Base-by-base conservation (phyloP, 345 rosid species). In the Euclidium syriacum region DNA sequence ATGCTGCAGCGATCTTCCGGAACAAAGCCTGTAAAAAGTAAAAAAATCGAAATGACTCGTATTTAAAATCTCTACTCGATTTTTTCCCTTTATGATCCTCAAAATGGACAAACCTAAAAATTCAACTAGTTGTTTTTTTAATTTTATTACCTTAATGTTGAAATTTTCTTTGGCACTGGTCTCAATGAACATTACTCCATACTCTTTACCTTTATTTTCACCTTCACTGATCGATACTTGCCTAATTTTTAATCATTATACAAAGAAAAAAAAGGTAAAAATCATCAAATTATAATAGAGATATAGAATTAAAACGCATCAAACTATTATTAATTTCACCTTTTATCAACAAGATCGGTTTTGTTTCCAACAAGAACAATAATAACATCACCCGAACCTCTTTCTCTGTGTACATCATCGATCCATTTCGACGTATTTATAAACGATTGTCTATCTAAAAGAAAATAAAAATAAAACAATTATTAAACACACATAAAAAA, bases 151-250 rank as follows among this genome's bases (percentile, higher is more conserved):
- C 96, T 91, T 88, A 52, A 91, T 80, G 58, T 88, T 84, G 74
- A 91, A 91, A 67, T 90, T 95, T 24, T 90, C 98, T 77, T 91
- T 88, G 3, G 98, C 98, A 44, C 98, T 91, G 14, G 98, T 88
- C 73, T 91, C 95, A 17, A 91, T 83, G 68, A 91, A 91, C 95
- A 91, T 83, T 23, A 91, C 83, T 39, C 96, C 92, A 65, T 67
- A 60, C 65, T 91, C 98, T 9, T 78, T 74, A 67, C 88, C 84
- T 72, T 83, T 91, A 60, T 67, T 74, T 67, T 91, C 96, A 6
- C 98, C 98, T 67, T 91, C 98, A 77, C 82, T 91, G 35, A 88
- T 88, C 0, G 95, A 87, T 16, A 87, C 97, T 62, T 90, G 97
- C 73, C 97, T 90, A 81, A 73, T 61, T 18, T 10, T 29, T 29